These are phyloP conservation scores for Anaeromyces robustus DNA, from an alignment of 192 early-diverging fungal species.

Conservation along the genomic window DNA sequence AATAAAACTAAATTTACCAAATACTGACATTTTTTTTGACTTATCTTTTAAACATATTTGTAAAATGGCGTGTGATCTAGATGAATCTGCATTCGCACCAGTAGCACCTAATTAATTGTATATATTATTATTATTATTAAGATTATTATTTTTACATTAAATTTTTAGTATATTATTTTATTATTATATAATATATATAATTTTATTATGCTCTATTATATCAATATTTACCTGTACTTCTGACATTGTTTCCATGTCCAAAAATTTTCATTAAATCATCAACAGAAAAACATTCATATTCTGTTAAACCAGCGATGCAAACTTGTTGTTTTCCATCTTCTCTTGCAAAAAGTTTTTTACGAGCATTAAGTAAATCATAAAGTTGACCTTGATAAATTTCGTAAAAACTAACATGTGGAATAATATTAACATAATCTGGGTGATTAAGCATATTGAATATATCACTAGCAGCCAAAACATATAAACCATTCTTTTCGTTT, in stretches of 20 bases:
- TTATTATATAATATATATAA: too few species aligned
- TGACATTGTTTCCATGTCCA: conserved; percentile 71
- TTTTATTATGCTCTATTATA: neutral
- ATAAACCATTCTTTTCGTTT: conserved; percentile 71
- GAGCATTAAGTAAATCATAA: conserved; percentile 79
- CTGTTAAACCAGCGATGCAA: conserved; percentile 72
- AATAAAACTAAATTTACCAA: conserved; percentile 89
- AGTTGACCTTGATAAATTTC: conserved; percentile 96
- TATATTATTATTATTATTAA: neutral
- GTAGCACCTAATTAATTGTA: conserved; percentile 45
- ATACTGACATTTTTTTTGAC: conserved; percentile 3
- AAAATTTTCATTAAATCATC: conserved; percentile 82
- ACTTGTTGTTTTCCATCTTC: conserved; percentile 95
- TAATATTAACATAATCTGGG: conserved; percentile 55
- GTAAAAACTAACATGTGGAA: conserved; percentile 78
- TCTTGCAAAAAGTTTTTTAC: conserved; percentile 83
- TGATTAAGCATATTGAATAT: conserved; percentile 62
- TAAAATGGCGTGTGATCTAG: conserved; percentile 92
- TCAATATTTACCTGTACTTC: conserved; percentile 66
- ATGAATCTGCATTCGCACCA: conserved; percentile 87
- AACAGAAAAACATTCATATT: conserved; percentile 73
- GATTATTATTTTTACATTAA: too few species aligned
- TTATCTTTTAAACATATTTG: conserved; percentile 64
- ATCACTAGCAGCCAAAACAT: conserved; percentile 81
- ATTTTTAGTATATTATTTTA: too few species aligned